These are phyloP conservation scores for Purshia tridentata DNA, from an alignment of 306 rosid genomes.

Conservation along the genomic window DNA sequence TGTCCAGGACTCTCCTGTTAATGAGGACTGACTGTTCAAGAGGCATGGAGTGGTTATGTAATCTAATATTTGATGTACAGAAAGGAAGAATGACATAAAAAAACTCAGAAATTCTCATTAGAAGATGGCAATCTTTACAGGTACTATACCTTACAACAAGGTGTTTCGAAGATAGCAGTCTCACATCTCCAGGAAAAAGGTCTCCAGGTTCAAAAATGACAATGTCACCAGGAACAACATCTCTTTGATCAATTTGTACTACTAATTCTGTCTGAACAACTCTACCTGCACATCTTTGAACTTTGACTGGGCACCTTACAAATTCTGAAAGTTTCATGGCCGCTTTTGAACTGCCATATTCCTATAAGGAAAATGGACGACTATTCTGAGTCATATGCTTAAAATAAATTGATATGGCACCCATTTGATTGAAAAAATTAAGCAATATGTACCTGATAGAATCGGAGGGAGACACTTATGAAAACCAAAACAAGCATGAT, in stretches of 20 bases:
- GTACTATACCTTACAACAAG: conserved; percentile 72
- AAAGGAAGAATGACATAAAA: conserved; percentile 6
- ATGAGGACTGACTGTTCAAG: conserved; percentile 82
- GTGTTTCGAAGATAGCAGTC: conserved; percentile 70
- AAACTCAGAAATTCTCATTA: conserved; percentile 16
- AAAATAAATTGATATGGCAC: not conserved
- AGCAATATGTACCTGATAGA: conserved; percentile 58
- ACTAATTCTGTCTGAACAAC: conserved; percentile 63
- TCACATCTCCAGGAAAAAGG: conserved; percentile 83
- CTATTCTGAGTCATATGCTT: conserved; percentile 1
- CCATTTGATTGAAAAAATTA: conserved; percentile 2
- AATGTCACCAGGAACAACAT: conserved; percentile 83
- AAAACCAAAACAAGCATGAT: conserved; percentile 77
- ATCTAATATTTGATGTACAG: conserved; percentile 17
- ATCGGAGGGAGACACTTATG: conserved; percentile 70
- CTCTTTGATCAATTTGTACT: conserved; percentile 85
- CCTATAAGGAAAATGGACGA: conserved; percentile 40
- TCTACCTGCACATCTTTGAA: conserved; percentile 89
- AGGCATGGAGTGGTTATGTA: conserved; percentile 30
- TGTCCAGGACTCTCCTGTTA: conserved; percentile 79
- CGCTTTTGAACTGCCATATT: conserved; percentile 78
- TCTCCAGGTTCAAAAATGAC: conserved; percentile 87
- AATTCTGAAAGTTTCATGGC: conserved; percentile 78
- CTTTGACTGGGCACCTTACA: conserved; percentile 67
- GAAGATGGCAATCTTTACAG: conserved; percentile 6